Evolutionary conservation across 768 basidiomycete species (phyloP).

Genomic region (Auriscalpium orientale): DNA sequence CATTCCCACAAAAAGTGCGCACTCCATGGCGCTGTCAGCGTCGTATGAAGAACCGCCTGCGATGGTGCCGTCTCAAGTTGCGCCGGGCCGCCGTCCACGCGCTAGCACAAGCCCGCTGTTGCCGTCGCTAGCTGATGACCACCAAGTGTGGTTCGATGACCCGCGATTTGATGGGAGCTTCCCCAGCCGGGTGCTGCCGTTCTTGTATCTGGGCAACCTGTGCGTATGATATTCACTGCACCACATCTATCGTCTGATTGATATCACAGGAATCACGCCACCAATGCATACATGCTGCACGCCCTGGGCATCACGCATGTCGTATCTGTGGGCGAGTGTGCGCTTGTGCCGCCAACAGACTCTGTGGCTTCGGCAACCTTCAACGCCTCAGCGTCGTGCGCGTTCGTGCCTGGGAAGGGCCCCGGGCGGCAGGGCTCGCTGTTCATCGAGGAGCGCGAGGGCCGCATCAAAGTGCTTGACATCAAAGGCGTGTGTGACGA

Average conservation of each 20-base stretch:
- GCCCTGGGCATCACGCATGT: conserved; percentile 95
- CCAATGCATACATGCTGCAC: conserved; percentile 93
- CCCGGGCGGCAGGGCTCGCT: conserved; percentile 60
- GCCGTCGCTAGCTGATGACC: conserved; percentile 57
- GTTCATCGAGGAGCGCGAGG: conserved; percentile 84
- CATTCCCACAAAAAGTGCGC: conserved; percentile 9
- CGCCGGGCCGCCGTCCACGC: conserved; percentile 41
- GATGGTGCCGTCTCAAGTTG: background rate
- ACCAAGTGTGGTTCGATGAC: conserved; percentile 93
- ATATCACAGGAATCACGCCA: conserved; percentile 71
- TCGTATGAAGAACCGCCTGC: conserved; percentile 16
- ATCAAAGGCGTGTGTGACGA: conserved; percentile 93
- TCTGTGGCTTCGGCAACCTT: conserved; percentile 12
- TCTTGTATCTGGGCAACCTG: conserved; percentile 93
- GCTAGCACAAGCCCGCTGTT: conserved; percentile 65
- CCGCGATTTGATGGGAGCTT: conserved; percentile 92
- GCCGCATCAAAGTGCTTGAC: conserved; percentile 84
- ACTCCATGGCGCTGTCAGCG: conserved; percentile 19
- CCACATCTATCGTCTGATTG: conserved; percentile 13
- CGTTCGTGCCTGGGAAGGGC: conserved; percentile 36
- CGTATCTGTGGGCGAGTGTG: conserved; percentile 93
- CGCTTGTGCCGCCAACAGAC: conserved; percentile 71
- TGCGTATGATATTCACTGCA: conserved; percentile 35
- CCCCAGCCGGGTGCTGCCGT: conserved; percentile 87
- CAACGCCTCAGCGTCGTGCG: background rate